Conservation (phyloP, 1,284 basidiomycete species). For the Pterulicium gracile region DNA sequence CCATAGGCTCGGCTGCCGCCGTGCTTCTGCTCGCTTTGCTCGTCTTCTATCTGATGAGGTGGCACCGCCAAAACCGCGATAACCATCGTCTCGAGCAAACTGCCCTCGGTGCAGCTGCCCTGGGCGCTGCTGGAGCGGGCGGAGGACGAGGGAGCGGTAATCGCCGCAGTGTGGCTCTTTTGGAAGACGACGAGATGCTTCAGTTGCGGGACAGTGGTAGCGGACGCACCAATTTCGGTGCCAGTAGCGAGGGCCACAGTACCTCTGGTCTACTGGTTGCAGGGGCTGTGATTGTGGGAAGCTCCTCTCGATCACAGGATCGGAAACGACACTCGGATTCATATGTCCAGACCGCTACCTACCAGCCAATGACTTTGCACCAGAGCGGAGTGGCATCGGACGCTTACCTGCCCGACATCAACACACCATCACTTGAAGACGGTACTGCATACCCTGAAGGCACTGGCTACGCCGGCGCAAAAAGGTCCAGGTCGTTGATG, state of each 20-base stretch:
- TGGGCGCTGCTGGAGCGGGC: neutral
- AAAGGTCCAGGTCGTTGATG: too few relatives aligned
- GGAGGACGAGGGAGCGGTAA: neutral
- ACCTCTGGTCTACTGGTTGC: neutral
- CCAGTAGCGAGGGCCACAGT: neutral
- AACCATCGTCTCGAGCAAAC: neutral
- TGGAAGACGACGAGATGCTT: constrained; percentile 1
- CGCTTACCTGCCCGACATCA: too few relatives aligned
- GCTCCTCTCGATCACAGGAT: neutral
- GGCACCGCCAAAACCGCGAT: neutral
- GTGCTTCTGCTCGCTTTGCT: neutral
- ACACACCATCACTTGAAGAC: too few relatives aligned
- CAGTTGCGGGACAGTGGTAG: too few relatives aligned
- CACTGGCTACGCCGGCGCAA: too few relatives aligned
- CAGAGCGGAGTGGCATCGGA: too few relatives aligned
- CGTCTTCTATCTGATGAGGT: neutral
- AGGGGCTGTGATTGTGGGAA: neutral
- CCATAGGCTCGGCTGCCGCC: neutral
- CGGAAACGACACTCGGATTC: constrained; percentile 1
- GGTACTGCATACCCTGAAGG: too few relatives aligned
- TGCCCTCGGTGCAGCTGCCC: neutral
- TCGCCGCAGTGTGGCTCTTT: neutral
- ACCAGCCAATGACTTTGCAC: too few relatives aligned
- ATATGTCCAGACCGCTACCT: neutral
- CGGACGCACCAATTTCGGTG: too few relatives aligned